Percentiles rank a stretch among this genome's conserved stretches.
Evolutionary conservation across 345 rosid genomes (phyloP).

Genomic region (Eucalyptus cladocalyx): DNA sequence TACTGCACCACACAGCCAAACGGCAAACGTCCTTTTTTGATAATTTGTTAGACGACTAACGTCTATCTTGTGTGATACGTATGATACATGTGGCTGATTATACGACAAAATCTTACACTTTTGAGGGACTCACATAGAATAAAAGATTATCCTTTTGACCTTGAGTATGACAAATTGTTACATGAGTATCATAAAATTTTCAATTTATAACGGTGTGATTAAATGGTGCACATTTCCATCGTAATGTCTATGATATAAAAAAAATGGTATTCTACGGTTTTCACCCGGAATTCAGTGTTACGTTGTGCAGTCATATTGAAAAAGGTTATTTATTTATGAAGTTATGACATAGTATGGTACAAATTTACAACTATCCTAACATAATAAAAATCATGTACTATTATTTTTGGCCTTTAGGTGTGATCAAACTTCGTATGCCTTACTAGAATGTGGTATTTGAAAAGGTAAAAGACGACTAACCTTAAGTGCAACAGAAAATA

Average conservation of each 20-base stretch:
- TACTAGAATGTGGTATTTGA: not conserved
- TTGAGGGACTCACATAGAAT: not conserved
- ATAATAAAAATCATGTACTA: not conserved
- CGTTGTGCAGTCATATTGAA: not conserved
- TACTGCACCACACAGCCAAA: not conserved
- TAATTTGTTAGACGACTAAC: not conserved
- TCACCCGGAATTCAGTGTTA: rapidly evolving
- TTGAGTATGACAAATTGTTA: not conserved
- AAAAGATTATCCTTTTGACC: not conserved
- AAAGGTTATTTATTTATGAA: rapidly evolving
- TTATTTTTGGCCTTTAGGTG: not conserved
- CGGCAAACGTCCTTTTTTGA: not conserved
- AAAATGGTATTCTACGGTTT: not conserved
- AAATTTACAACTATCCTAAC: too few species aligned
- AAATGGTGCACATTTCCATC: too few species aligned
- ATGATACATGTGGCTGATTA: too few species aligned
- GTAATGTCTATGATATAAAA: not conserved
- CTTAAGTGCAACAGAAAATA: too few species aligned
- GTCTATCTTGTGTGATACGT: not conserved
- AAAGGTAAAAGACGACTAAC: not conserved
- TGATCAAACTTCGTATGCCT: not conserved
- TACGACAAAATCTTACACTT: not conserved
- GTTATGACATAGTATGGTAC: not conserved
- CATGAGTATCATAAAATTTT: not conserved
- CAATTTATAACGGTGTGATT: not conserved